Percentiles rank a stretch among this genome's conserved stretches.
Evolutionary conservation across 345 rosid species (phyloP).

Genomic region (Populus deltoides): DNA sequence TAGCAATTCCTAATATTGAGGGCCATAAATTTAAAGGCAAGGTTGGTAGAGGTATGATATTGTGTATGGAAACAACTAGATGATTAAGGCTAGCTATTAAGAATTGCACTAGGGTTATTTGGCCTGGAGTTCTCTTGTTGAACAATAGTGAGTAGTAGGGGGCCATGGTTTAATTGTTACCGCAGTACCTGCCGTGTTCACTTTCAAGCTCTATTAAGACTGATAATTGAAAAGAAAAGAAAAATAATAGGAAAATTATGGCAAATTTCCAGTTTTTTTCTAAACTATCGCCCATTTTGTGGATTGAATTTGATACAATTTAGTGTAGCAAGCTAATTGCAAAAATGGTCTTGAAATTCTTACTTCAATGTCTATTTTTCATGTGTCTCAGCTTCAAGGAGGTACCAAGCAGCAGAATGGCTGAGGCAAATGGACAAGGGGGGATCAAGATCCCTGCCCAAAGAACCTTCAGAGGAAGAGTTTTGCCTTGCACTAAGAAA

Average conservation of each 20-base stretch:
- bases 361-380: not conserved
- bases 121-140: too few species aligned
- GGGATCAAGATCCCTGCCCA: conserved; percentile 55
- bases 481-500: conserved; percentile 71
- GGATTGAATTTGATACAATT: not conserved
- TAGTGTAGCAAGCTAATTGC: not conserved
- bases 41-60: not conserved
- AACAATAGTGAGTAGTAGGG: too few species aligned
- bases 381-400: conserved; percentile 58
- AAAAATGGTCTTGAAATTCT: not conserved
- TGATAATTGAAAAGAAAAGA: too few species aligned
- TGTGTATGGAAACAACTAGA: too few species aligned
- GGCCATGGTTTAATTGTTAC: too few species aligned
- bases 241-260: too few species aligned
- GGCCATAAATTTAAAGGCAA: not conserved
- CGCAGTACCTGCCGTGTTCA: too few species aligned
- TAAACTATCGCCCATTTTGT: not conserved
- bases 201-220: too few species aligned
- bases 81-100: too few species aligned
- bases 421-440: conserved; percentile 76
- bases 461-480: conserved; percentile 74
- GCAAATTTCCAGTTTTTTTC: too few species aligned
- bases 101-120: too few species aligned
- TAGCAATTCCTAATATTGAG: too few species aligned
- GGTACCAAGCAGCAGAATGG: conserved; percentile 92